Evolutionary conservation across 169 alveolate species (phyloP).

Genomic region (Ichthyophthirius multifiliis): DNA sequence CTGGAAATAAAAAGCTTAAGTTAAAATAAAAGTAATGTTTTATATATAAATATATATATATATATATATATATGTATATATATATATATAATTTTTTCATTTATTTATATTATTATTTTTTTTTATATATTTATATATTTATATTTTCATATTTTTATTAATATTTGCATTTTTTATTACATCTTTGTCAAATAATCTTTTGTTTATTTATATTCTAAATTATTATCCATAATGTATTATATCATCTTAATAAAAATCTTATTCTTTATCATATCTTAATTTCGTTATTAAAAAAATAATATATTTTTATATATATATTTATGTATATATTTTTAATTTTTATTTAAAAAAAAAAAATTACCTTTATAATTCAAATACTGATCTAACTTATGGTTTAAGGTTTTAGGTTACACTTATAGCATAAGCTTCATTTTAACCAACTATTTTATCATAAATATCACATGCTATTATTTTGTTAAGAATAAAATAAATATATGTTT

Average conservation of each 20-base stretch:
- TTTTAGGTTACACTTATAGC: conserved; percentile 17
- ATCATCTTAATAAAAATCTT: conserved; percentile 12
- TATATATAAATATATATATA: background rate
- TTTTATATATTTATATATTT: background rate
- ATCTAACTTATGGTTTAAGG: conserved; percentile 29
- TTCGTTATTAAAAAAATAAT: background rate
- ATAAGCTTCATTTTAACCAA: conserved; percentile 30
- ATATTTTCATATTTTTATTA: background rate
- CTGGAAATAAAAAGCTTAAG: conserved; percentile 17
- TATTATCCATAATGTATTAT: conserved; percentile 35
- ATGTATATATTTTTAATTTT: background rate
- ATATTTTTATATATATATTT: no score
- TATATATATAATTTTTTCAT: no score
- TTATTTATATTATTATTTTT: no score
- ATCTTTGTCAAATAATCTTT: conserved; percentile 16
- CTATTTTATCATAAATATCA: background rate
- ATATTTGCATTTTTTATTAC: background rate
- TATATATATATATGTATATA: background rate
- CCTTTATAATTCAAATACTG: conserved; percentile 26
- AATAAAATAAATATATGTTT: background rate
- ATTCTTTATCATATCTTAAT: conserved; percentile 22
- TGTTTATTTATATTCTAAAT: conserved; percentile 29
- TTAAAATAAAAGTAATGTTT: background rate
- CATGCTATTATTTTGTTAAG: background rate
- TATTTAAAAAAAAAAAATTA: background rate